These are phyloP conservation scores for Gnomoniopsis smithogilvyi DNA, from an alignment of 2,329 filamentous ascomycete genomes.

Conservation along the genomic window DNA sequence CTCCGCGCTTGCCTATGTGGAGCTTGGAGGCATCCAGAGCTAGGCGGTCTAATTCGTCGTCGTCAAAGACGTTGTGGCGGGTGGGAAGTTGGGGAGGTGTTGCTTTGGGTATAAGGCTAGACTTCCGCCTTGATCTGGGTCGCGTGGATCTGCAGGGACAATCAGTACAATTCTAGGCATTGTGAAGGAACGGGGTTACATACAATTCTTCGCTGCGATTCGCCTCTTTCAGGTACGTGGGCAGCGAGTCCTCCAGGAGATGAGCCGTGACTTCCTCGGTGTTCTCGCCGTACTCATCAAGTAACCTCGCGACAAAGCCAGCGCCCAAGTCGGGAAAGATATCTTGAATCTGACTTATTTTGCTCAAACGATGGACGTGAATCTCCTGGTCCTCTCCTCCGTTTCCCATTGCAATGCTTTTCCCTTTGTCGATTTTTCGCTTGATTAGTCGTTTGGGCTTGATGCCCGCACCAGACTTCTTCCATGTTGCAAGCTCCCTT, in stretches of 20 bases:
- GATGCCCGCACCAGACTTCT: conserved; percentile 49
- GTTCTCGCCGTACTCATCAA: conserved; percentile 76
- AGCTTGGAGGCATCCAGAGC: conserved; percentile 63
- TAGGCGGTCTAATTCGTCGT: conserved; percentile 75
- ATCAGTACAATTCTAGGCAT: conserved; percentile 21
- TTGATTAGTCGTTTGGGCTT: conserved; percentile 49
- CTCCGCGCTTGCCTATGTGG: conserved; percentile 72
- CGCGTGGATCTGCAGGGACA: conserved; percentile 20
- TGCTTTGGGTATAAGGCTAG: conserved; percentile 52
- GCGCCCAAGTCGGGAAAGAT: conserved; percentile 85
- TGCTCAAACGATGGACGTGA: conserved; percentile 78
- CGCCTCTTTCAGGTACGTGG: conserved; percentile 59
- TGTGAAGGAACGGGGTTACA: conserved; percentile 23
- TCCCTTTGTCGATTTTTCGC: conserved; percentile 65
- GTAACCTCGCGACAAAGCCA: conserved; percentile 73
- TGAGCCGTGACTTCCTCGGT: conserved; percentile 78
- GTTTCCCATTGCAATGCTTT: conserved; percentile 39
- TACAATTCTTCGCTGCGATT: conserved; percentile 65
- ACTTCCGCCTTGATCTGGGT: conserved; percentile 23
- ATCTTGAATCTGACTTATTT: conserved; percentile 88
- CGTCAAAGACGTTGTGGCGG: conserved; percentile 74
- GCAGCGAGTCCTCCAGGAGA: conserved; percentile 74
- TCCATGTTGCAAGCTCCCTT: conserved; percentile 56
- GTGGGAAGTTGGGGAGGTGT: conserved; percentile 55
- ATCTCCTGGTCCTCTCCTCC: conserved; percentile 40